Percentiles rank a stretch among this genome's conserved stretches.
Evolutionary conservation across 371 early-diverging fungal genomes (phyloP).

Genomic region (Mucor sp.): DNA sequence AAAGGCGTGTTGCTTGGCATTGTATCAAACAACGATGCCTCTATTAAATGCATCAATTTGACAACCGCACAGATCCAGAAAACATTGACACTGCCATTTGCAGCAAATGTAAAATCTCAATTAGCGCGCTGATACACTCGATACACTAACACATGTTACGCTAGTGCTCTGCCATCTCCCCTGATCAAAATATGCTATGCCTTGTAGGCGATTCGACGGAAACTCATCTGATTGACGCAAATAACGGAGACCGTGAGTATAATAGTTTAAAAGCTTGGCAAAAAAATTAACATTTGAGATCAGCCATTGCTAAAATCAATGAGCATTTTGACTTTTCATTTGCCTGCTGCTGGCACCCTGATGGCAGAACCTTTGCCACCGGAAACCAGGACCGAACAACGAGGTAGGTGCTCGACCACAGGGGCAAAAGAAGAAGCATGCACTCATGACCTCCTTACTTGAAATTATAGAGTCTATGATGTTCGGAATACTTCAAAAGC

Average conservation of each 20-base stretch:
- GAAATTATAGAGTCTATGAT: slow-evolving; percentile 75
- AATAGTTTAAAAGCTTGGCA: neutral
- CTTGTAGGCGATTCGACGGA: slow-evolving; percentile 76
- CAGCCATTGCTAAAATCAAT: slow-evolving; percentile 24
- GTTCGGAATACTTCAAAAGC: slow-evolving; percentile 62
- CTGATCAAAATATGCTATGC: slow-evolving; percentile 66
- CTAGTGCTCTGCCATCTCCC: slow-evolving; percentile 70
- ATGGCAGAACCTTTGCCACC: slow-evolving; percentile 72
- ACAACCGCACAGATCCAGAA: slow-evolving; percentile 32
- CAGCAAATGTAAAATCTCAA: slow-evolving; percentile 63
- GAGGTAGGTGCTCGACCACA: slow-evolving; percentile 17
- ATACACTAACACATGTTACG: neutral
- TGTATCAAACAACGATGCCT: slow-evolving; percentile 67
- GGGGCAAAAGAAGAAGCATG: neutral
- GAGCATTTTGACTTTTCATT: slow-evolving; percentile 75
- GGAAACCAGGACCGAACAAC: slow-evolving; percentile 79
- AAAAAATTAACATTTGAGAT: neutral
- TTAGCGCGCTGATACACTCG: neutral
- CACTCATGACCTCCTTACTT: neutral
- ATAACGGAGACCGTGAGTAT: slow-evolving; percentile 51
- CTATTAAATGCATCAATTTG: slow-evolving; percentile 58
- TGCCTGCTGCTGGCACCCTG: slow-evolving; percentile 82
- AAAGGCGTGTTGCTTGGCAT: slow-evolving; percentile 26
- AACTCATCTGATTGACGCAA: slow-evolving; percentile 58
- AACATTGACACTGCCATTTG: slow-evolving; percentile 55